These are phyloP conservation scores for Suillus bovinus DNA, from an alignment of 768 basidiomycete genomes.

Conservation along the genomic window DNA sequence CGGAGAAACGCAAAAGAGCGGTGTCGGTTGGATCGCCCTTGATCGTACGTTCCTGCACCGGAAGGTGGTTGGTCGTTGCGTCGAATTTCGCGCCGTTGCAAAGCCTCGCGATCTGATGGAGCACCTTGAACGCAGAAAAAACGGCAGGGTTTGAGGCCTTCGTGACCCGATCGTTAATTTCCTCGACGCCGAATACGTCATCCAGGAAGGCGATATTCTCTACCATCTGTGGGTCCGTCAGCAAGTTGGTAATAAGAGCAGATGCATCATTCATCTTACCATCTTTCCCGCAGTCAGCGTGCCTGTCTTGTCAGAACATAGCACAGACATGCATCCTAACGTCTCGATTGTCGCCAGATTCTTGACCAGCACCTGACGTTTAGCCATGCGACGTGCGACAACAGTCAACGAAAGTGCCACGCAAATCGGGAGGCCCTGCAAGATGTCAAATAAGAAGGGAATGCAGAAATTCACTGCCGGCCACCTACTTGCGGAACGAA, in stretches of 20 bases:
- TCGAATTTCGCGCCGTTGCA: conserved; percentile 55
- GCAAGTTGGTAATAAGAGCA: not conserved
- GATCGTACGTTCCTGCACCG: conserved; percentile 22
- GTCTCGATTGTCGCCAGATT: conserved; percentile 68
- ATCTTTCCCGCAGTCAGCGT: conserved; percentile 52
- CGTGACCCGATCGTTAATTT: conserved; percentile 14
- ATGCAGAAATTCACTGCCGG: conserved; percentile 54
- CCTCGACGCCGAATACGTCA: conserved; percentile 15
- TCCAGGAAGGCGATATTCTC: conserved; percentile 34
- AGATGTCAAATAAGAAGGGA: conserved; percentile 45
- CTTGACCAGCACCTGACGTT: conserved; percentile 53
- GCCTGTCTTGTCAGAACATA: conserved; percentile 60
- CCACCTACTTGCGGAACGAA: conserved; percentile 40
- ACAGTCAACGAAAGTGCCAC: conserved; percentile 55
- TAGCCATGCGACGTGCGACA: conserved; percentile 46
- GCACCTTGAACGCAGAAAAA: conserved; percentile 21
- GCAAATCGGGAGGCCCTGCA: conserved; percentile 54
- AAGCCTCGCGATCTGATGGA: conserved; percentile 41
- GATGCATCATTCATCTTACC: conserved; percentile 19
- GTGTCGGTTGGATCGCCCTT: conserved; percentile 46
- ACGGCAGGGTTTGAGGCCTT: conserved; percentile 11
- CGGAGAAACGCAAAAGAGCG: conserved; percentile 45
- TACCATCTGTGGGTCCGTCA: conserved; percentile 23
- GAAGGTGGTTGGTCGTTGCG: conserved; percentile 10
- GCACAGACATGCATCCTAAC: conserved; percentile 58